A percentile compares a stretch with the other conserved stretches of the same genome.
Conservation (phyloP, 2,329 filamentous ascomycete species). For the Penicillium hordei region DNA sequence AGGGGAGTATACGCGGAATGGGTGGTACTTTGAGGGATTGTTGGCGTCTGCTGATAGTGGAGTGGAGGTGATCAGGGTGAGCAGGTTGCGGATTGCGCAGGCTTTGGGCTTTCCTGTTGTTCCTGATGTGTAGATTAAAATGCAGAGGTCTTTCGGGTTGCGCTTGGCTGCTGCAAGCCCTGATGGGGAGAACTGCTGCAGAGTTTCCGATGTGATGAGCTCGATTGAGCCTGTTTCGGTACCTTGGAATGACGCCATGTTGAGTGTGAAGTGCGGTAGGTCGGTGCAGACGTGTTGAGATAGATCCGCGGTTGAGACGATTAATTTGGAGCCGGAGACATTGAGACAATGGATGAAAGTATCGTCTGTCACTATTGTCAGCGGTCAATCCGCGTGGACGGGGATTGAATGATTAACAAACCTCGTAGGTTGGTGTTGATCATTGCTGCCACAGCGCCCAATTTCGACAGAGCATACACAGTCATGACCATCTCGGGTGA, state of each 20-base stretch:
- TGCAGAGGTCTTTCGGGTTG: constrained; percentile 36
- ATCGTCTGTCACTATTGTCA: constrained; percentile 33
- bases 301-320: constrained; percentile 49
- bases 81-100: constrained; percentile 43
- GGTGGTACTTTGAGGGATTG: constrained; percentile 44
- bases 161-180: constrained; percentile 34
- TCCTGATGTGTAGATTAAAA: constrained; percentile 51
- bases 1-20: constrained; percentile 49
- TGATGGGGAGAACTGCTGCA: constrained; percentile 29
- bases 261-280: constrained; percentile 40
- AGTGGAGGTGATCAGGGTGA: constrained; percentile 40
- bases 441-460: constrained; percentile 48
- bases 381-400: not conserved
- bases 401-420: constrained; percentile 20
- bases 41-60: constrained; percentile 38
- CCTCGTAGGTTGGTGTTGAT: constrained; percentile 51
- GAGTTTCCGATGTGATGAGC: constrained; percentile 24
- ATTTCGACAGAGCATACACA: constrained; percentile 47
- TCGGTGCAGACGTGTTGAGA: constrained; percentile 36
- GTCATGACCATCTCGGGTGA: constrained; percentile 51
- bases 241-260: constrained; percentile 39
- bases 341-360: constrained; percentile 49
- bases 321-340: constrained; percentile 42
- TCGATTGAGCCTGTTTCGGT: constrained; percentile 25
- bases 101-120: constrained; percentile 52